Evolutionary conservation across 768 basidiomycete genomes (phyloP).

Genomic region (Serendipita sp.): DNA sequence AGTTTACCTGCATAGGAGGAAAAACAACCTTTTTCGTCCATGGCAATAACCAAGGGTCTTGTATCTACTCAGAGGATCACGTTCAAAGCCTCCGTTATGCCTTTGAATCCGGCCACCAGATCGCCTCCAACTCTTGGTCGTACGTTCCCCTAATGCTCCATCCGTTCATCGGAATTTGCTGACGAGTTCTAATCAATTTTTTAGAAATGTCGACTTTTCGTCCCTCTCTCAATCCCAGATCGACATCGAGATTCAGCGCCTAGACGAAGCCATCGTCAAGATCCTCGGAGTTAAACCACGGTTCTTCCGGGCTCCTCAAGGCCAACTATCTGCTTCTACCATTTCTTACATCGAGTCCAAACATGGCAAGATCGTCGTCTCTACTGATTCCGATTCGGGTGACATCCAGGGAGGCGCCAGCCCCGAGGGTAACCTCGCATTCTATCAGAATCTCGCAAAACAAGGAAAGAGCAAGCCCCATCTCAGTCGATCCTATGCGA

Average conservation of each 20-base stretch:
- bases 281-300: constrained; percentile 1
- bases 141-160: not conserved
- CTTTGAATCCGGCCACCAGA: not conserved
- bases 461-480: not conserved
- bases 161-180: not conserved
- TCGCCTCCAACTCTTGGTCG: not conserved
- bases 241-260: not conserved
- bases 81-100: not conserved
- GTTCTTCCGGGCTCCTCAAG: not conserved
- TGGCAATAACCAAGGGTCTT: not conserved
- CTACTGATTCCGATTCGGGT: not conserved
- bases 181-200: not conserved
- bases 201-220: not conserved
- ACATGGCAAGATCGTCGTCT: constrained; percentile 1
- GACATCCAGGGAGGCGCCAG: not conserved
- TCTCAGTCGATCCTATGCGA: not conserved
- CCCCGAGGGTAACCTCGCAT: not conserved
- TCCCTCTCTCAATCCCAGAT: not conserved
- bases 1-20: not conserved
- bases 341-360: not conserved
- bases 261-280: constrained; percentile 3
- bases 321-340: not conserved
- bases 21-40: not conserved
- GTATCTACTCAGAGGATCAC: not conserved
- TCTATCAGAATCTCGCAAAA: not conserved